Evolutionary conservation across 148 eudicot species (phyloP), one percentile per base, ranked within the genome.

Genomic region (Spergularia marina): DNA sequence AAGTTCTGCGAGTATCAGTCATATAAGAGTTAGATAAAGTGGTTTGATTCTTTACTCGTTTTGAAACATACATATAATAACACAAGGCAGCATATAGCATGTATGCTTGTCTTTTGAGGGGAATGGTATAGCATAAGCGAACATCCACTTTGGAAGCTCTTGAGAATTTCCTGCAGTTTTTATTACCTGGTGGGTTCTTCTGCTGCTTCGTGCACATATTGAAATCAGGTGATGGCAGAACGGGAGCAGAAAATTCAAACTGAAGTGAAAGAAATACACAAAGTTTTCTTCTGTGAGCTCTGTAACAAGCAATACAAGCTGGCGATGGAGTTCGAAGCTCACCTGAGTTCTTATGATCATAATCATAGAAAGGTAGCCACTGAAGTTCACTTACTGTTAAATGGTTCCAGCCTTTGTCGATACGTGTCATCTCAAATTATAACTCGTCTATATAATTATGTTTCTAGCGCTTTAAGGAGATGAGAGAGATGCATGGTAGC

Each of bases 161-260:
- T 91, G 96, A 91, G 94, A 93, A 90, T 90, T 93, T 89, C 92
- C 81, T 91, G 93, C 97, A 89, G 92, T 92, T 95, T 94, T 90
- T 95, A 92, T 95, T 95, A 86, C 94, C 97, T 88, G 98, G 97
- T 90, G 97, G 96, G 89, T 92, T 92, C 94, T 95, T 85, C 91
- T 92, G 94, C 96, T 88, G 89, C 98, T 92, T 89, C 92, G 84
- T 95, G 97, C 98, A 89, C 87, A 86, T 94, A 88, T 80, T 91
- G 88, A 90, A 89, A 90, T 90, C 94, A 94, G 98, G 98, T 95
- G 83, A 77, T 95, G 75, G 98, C 98, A 82, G 98, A 95, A 85
- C 97, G 98, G 65, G 98, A 95, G 94, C 94, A 90, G 77, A 92
- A 90, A 87, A 95, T 90, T 83, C 94, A 95, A 77, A 92, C 87